Percentiles rank a stretch among this genome's conserved stretches.
Conservation (phyloP, 441 rosid species). For the Populus hybrid region DNA sequence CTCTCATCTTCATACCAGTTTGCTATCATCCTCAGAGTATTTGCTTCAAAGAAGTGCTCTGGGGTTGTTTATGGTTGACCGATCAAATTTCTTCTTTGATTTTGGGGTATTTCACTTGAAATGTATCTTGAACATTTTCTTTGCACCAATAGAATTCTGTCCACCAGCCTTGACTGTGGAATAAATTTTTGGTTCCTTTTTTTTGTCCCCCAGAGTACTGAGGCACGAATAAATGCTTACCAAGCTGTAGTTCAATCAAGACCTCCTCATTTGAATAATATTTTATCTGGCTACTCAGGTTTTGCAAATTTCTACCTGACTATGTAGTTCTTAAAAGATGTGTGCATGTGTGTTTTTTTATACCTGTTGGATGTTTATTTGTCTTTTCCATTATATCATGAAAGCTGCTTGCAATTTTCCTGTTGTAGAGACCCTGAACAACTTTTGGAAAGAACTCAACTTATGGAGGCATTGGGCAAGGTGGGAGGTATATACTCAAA, state of each 20-base stretch:
- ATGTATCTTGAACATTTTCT: slow-evolving; percentile 1
- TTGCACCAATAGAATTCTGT: slow-evolving; percentile 5
- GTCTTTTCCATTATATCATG: slow-evolving; percentile 1
- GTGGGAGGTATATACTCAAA: slow-evolving; percentile 78
- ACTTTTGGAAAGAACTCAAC: slow-evolving; percentile 92
- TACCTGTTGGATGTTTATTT: neutral
- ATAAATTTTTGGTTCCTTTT: neutral
- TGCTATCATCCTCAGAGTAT: slow-evolving; percentile 51
- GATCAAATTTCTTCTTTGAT: slow-evolving; percentile 96
- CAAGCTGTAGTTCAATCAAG: slow-evolving; percentile 90
- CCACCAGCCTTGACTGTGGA: slow-evolving; percentile 4
- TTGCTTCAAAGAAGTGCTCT: slow-evolving; percentile 96
- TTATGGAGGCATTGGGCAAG: slow-evolving; percentile 99
- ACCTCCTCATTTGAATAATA: slow-evolving; percentile 92
- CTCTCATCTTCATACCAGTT: neutral
- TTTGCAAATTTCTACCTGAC: slow-evolving; percentile 21
- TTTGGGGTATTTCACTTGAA: slow-evolving; percentile 29
- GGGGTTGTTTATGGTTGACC: slow-evolving; percentile 97
- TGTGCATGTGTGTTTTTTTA: neutral
- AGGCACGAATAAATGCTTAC: slow-evolving; percentile 90
- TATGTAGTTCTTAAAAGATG: slow-evolving; percentile 2
- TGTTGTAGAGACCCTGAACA: slow-evolving; percentile 93
- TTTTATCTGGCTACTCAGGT: slow-evolving; percentile 99
- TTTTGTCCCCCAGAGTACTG: slow-evolving; percentile 55
- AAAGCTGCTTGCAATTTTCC: slow-evolving; percentile 16